Conservation (phyloP, 306 rosid genomes). For the Rosa rugosa region DNA sequence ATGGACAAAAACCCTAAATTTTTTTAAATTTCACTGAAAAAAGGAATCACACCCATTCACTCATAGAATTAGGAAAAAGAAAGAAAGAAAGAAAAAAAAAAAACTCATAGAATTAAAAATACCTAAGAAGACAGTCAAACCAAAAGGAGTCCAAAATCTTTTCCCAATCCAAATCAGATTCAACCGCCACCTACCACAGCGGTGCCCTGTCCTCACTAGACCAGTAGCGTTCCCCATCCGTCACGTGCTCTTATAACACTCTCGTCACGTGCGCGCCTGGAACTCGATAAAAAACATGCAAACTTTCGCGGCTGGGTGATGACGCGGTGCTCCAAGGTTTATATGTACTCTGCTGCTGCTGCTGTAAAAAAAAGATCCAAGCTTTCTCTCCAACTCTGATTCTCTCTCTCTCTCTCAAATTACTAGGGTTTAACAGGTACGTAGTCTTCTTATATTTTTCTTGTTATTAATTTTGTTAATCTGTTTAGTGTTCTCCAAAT, state of each 20-base stretch:
- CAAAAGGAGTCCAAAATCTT: no score
- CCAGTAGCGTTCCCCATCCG: not conserved
- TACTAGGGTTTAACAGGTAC: not conserved
- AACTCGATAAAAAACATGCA: not conserved
- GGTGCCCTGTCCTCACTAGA: not conserved
- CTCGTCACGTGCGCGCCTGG: not conserved
- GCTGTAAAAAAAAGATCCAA: slow-evolving; percentile 10
- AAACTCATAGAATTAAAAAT: no score
- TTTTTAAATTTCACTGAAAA: no score
- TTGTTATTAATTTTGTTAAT: no score
- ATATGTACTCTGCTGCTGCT: not conserved
- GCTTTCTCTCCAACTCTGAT: not conserved
- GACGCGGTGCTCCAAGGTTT: not conserved
- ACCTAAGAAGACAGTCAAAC: not conserved
- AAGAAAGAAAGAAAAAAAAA: no score
- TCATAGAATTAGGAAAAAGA: no score
- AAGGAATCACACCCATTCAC: no score
- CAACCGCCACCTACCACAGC: not conserved
- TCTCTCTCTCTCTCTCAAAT: not conserved
- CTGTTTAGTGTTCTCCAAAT: no score
- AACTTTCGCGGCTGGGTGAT: not conserved
- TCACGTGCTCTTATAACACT: not conserved
- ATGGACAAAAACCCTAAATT: no score
- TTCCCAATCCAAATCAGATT: not conserved
- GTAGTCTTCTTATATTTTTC: no score